These are phyloP conservation scores for Terfezia claveryi DNA, from an alignment of 495 filamentous ascomycete species.

Conservation along the genomic window DNA sequence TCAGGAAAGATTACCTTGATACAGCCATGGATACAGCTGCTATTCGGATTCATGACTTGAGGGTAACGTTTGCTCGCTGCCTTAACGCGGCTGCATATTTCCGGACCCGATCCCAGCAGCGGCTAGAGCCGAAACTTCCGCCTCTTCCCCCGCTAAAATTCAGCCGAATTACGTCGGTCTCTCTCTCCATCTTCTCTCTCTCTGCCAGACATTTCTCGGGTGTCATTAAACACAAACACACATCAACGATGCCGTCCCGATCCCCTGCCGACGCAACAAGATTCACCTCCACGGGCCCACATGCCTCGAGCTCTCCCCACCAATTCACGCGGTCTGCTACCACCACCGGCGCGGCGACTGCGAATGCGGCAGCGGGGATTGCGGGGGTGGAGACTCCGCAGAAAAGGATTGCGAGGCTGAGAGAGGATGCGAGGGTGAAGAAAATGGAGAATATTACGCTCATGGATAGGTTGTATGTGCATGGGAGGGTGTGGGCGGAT, in stretches of 20 bases:
- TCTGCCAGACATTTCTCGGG: no score
- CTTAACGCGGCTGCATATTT: no score
- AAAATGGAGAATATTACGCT: conserved; percentile 27
- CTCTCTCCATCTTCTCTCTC: no score
- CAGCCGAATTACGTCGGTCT: no score
- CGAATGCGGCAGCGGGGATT: conserved; percentile 12
- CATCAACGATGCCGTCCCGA: conserved; percentile 29
- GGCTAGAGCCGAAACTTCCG: no score
- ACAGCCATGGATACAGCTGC: no score
- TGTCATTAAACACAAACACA: no score
- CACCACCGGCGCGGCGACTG: neutral
- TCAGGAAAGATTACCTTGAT: no score
- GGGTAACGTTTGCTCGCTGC: no score
- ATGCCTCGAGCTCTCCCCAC: conserved; percentile 38
- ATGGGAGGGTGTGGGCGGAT: conserved; percentile 56
- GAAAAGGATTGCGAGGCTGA: conserved; percentile 69
- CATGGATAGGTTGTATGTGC: conserved; percentile 46
- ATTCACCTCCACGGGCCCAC: conserved; percentile 80
- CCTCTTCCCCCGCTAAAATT: no score
- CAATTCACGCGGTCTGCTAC: neutral
- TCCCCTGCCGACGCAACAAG: conserved; percentile 83
- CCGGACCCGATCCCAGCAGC: no score
- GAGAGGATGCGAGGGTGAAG: conserved; percentile 53
- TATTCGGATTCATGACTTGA: no score
- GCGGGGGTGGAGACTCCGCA: conserved; percentile 49